Conservation (phyloP, 2,329 filamentous ascomycete species). For the Alternaria solani region DNA sequence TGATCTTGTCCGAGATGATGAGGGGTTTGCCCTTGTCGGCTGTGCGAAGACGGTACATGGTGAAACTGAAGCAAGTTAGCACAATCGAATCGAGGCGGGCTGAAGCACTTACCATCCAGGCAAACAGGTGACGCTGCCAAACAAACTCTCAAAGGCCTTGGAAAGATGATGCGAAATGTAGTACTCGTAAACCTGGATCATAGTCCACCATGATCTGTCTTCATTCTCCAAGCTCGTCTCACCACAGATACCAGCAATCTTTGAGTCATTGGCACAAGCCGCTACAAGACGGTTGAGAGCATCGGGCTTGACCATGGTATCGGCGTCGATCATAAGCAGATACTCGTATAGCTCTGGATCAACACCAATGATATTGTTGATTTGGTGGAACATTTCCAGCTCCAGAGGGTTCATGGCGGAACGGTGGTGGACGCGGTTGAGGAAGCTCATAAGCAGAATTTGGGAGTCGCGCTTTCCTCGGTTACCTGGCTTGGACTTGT, state of each 20-base stretch:
- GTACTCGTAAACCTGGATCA: constrained; percentile 99
- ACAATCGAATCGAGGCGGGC: constrained; percentile 1
- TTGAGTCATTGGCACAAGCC: constrained; percentile 89
- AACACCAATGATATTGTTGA: constrained; percentile 99
- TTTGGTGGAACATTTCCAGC: constrained; percentile 97
- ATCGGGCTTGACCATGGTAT: constrained; percentile 92
- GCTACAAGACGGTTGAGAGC: constrained; percentile 91
- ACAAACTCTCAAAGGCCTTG: constrained; percentile 97
- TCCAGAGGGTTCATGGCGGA: constrained; percentile 95
- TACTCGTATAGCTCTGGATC: constrained; percentile 98
- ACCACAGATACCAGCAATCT: constrained; percentile 96
- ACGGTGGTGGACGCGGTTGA: constrained; percentile 96
- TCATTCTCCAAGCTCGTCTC: constrained; percentile 97
- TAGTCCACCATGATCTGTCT: constrained; percentile 95
- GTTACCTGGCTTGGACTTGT: constrained; percentile 92
- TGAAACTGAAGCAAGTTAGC: constrained; percentile 72
- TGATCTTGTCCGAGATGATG: constrained; percentile 88
- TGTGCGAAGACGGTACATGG: constrained; percentile 96
- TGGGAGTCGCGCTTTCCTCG: constrained; percentile 98
- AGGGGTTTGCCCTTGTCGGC: constrained; percentile 93
- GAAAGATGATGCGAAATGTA: constrained; percentile 97
- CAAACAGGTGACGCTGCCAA: constrained; percentile 97
- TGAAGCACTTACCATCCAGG: constrained; percentile 84
- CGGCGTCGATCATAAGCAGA: constrained; percentile 95
- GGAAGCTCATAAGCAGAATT: constrained; percentile 93